Percentiles rank a stretch among this genome's conserved stretches.
Evolutionary conservation across 768 basidiomycete genomes (phyloP).

Genomic region (Boletus fagicola): DNA sequence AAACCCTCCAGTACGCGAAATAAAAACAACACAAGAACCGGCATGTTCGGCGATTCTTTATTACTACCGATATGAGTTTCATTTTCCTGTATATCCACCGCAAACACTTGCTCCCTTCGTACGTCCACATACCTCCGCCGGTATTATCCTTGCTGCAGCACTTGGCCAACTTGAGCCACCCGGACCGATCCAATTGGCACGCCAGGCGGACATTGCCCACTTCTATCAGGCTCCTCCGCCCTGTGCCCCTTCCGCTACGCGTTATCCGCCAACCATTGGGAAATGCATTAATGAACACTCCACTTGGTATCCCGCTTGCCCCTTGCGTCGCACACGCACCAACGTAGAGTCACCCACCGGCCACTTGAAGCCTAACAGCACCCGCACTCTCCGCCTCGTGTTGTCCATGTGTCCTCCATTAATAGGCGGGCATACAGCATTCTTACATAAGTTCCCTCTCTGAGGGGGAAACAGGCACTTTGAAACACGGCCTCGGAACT

Average conservation of each 20-base stretch:
- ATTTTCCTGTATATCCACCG: background rate
- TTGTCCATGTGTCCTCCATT: slow-evolving; percentile 13
- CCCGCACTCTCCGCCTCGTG: slow-evolving; percentile 20
- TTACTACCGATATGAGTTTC: background rate
- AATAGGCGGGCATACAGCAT: slow-evolving; percentile 10
- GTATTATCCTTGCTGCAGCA: background rate
- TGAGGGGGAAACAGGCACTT: slow-evolving; percentile 1
- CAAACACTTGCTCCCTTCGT: background rate
- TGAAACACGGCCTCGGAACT: background rate
- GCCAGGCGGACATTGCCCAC: background rate
- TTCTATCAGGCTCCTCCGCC: background rate
- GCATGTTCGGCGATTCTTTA: background rate
- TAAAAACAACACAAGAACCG: background rate
- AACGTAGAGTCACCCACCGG: background rate
- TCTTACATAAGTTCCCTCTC: slow-evolving; percentile 17
- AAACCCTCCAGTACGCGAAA: background rate
- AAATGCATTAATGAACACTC: background rate
- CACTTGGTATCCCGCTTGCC: background rate
- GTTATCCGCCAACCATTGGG: background rate
- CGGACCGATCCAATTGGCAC: background rate
- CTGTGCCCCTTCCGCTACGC: background rate
- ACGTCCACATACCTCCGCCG: slow-evolving; percentile 6
- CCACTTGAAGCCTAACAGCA: background rate
- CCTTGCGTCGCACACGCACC: background rate
- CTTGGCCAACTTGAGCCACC: background rate